phyloP scores from a whole-genome alignment of 805 yeast genomes.

The Ogataea sp. region DNA sequence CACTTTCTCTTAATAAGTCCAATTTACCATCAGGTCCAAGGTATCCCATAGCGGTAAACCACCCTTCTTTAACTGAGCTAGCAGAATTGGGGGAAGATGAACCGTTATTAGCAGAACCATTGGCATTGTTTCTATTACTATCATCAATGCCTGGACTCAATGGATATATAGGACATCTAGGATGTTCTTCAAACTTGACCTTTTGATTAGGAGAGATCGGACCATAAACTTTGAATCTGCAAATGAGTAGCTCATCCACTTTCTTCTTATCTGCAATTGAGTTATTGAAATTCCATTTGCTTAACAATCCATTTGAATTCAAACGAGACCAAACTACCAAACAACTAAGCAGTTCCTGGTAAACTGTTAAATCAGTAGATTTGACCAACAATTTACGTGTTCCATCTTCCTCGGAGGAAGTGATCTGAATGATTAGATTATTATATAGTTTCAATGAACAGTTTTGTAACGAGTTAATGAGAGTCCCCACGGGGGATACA shows the following conservation, averaged over 20 bases:
- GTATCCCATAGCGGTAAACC: slow-evolving; percentile 71
- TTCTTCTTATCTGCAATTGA: slow-evolving; percentile 17
- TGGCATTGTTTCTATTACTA: not conserved
- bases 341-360: slow-evolving; percentile 31
- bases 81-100: not conserved
- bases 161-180: slow-evolving; percentile 4
- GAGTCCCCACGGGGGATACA: slow-evolving; percentile 9
- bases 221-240: slow-evolving; percentile 60
- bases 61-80: slow-evolving; percentile 37
- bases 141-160: not conserved
- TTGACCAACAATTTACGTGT: slow-evolving; percentile 7
- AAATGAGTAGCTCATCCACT: slow-evolving; percentile 40
- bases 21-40: slow-evolving; percentile 55
- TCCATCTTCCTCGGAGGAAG: slow-evolving; percentile 24
- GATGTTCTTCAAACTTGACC: not conserved
- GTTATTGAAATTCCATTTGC: slow-evolving; percentile 38
- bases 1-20: slow-evolving; percentile 52
- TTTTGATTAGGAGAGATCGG: slow-evolving; percentile 36
- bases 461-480: slow-evolving; percentile 20
- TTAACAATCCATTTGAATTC: slow-evolving; percentile 35
- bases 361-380: slow-evolving; percentile 28
- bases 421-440: slow-evolving; percentile 32
- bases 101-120: too few species aligned
- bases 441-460: slow-evolving; percentile 18
- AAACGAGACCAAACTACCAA: slow-evolving; percentile 44